These are phyloP conservation scores for Tetracladium setigerum DNA, from an alignment of 495 filamentous ascomycete species.

Conservation along the genomic window DNA sequence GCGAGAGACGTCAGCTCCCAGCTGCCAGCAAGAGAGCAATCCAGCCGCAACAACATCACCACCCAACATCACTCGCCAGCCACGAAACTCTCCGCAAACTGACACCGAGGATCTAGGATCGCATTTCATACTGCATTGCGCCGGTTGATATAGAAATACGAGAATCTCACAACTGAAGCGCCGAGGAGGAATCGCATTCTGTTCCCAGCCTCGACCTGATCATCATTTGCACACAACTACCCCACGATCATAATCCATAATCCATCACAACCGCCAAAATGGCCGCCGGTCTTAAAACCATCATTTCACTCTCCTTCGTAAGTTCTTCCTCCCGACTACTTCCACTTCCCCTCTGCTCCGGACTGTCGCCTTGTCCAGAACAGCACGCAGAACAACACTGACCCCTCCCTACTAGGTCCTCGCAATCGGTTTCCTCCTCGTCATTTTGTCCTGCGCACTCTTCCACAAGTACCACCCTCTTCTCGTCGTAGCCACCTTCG, in stretches of 20 bases:
- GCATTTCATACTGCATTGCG: too few relatives aligned
- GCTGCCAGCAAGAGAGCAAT: background rate
- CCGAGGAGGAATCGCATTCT: too few relatives aligned
- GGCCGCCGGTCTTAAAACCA: slow-evolving; percentile 93
- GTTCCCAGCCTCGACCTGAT: slow-evolving; percentile 8
- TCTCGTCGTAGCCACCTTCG: slow-evolving; percentile 90
- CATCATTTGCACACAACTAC: too few relatives aligned
- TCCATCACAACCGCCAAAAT: slow-evolving; percentile 43
- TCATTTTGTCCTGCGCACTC: slow-evolving; percentile 94
- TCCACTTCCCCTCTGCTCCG: background rate
- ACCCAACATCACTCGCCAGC: background rate
- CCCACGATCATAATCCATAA: background rate
- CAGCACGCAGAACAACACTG: background rate
- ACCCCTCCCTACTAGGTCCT: slow-evolving; percentile 53
- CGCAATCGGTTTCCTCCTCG: slow-evolving; percentile 96
- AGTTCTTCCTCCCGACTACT: slow-evolving; percentile 16
- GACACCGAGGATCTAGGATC: too few relatives aligned
- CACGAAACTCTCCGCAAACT: too few relatives aligned
- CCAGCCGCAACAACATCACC: slow-evolving; percentile 1
- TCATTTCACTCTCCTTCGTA: slow-evolving; percentile 97
- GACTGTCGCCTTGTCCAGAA: background rate
- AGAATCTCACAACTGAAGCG: too few relatives aligned
- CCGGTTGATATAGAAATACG: too few relatives aligned
- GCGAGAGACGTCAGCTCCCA: slow-evolving; percentile 2
- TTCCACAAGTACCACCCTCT: slow-evolving; percentile 89